Percentiles rank a stretch among this genome's conserved stretches.
Evolutionary conservation across 805 yeast genomes (phyloP).

Genomic region (Kuraishia floccosa): DNA sequence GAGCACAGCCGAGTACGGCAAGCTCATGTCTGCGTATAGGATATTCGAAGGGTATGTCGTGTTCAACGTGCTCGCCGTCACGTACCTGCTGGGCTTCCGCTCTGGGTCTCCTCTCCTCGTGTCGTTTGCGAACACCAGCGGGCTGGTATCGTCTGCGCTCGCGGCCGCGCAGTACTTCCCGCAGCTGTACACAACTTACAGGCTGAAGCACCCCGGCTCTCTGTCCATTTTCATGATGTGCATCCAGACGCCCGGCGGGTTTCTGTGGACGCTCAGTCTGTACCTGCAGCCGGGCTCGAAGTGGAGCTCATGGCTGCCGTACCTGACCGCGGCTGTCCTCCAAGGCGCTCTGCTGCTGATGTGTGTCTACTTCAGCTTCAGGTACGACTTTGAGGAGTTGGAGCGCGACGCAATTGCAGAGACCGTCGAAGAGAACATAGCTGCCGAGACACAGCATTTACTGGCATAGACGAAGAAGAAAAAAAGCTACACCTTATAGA

Average conservation of each 20-base stretch:
- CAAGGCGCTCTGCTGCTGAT: conserved; percentile 52
- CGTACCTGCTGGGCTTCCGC: conserved; percentile 12
- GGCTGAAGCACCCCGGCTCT: conserved; percentile 67
- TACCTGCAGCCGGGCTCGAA: conserved; percentile 63
- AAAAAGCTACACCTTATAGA: background rate
- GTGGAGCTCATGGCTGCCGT: conserved; percentile 85
- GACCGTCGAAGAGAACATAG: conserved; percentile 8
- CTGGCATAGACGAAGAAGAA: background rate
- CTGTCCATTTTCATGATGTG: conserved; percentile 73
- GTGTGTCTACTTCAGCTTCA: conserved; percentile 41
- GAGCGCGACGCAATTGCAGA: conserved; percentile 10
- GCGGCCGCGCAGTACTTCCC: conserved; percentile 72
- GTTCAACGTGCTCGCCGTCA: conserved; percentile 20
- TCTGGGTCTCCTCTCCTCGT: conserved; percentile 15
- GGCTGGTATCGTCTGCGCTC: conserved; percentile 50
- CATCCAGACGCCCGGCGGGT: conserved; percentile 87
- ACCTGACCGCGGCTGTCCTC: conserved; percentile 55
- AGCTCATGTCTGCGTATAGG: conserved; percentile 28
- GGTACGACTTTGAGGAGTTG: conserved; percentile 8
- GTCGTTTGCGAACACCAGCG: conserved; percentile 47
- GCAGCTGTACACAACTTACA: conserved; percentile 61
- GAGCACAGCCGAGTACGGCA: conserved; percentile 29
- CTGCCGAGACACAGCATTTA: background rate
- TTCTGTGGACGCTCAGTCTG: conserved; percentile 63
- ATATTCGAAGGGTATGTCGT: conserved; percentile 25